A percentile compares a stretch with the other conserved stretches of the same genome.
phyloP scores from a whole-genome alignment of 129 eudicot species.

The Pulicaria dysenterica region DNA sequence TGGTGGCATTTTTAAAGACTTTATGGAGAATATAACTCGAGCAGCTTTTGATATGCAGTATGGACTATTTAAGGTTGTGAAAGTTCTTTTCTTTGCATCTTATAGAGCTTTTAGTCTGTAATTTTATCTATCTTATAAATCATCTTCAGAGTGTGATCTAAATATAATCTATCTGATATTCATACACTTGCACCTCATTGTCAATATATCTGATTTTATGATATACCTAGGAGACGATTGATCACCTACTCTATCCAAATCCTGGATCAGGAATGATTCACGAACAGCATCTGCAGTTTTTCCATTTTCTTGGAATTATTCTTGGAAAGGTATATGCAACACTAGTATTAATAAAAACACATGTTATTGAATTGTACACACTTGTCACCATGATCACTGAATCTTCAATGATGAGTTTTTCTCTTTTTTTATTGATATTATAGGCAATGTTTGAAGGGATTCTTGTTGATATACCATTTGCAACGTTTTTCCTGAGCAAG shows the following conservation, averaged over 20 bases:
- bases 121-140: not conserved
- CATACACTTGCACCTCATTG: not conserved
- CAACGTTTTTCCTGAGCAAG: constrained; percentile 96
- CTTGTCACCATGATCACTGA: not conserved
- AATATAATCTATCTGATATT: too few relatives aligned
- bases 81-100: constrained; percentile 10
- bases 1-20: constrained; percentile 97
- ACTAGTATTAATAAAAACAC: not conserved
- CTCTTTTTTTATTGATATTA: constrained; percentile 17
- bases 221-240: constrained; percentile 70
- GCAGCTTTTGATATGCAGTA: constrained; percentile 97
- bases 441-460: constrained; percentile 99
- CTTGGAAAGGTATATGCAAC: constrained; percentile 76
- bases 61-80: constrained; percentile 86
- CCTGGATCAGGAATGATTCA: constrained; percentile 96
- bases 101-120: not conserved
- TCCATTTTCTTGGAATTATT: constrained; percentile 88
- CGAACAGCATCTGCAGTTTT: constrained; percentile 91
- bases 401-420: not conserved
- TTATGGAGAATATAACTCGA: constrained; percentile 92
- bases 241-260: constrained; percentile 96
- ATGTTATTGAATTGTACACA: not conserved
- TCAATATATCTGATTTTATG: constrained; percentile 18
- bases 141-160: not conserved
- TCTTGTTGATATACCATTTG: constrained; percentile 97